Conservation (phyloP, 495 filamentous ascomycete genomes). For the Monascus purpureus region DNA sequence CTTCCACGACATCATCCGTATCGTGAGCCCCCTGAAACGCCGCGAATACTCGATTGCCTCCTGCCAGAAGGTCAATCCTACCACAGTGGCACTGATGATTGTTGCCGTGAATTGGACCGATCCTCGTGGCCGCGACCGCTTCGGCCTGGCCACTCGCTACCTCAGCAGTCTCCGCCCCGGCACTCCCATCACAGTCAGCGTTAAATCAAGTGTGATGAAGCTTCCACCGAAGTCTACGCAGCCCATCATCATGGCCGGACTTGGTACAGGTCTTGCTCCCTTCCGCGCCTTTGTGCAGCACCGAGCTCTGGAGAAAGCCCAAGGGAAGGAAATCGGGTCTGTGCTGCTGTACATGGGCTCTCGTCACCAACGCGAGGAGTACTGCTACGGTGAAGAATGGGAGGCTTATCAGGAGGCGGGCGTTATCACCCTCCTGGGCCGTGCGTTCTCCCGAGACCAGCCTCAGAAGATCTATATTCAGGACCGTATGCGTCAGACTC, state of each 20-base stretch:
- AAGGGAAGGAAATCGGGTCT: conserved; percentile 85
- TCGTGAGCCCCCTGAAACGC: conserved; percentile 85
- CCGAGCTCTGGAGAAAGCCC: conserved; percentile 88
- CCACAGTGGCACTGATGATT: conserved; percentile 82
- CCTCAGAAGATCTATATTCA: conserved; percentile 98
- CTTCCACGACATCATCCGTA: conserved; percentile 82
- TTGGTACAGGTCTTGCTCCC: conserved; percentile 93
- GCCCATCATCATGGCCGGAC: conserved; percentile 96
- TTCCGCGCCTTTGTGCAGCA: conserved; percentile 98
- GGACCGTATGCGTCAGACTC: conserved; percentile 85
- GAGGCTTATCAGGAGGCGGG: conserved; percentile 94
- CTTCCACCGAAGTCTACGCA: conserved; percentile 71
- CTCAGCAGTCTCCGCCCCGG: conserved; percentile 62
- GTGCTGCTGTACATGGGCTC: conserved; percentile 95
- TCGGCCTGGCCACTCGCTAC: conserved; percentile 85
- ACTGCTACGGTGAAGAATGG: conserved; percentile 98
- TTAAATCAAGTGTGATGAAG: conserved; percentile 98
- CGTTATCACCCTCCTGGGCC: conserved; percentile 84
- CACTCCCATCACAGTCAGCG: conserved; percentile 67
- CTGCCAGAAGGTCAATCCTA: conserved; percentile 81
- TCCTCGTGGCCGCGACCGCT: conserved; percentile 72
- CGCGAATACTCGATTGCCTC: conserved; percentile 97
- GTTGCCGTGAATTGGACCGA: conserved; percentile 96
- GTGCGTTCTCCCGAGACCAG: conserved; percentile 94
- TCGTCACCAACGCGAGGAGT: conserved; percentile 94